phyloP scores from a whole-genome alignment of 148 eudicot genomes.

The Rhododendron ovatum region DNA sequence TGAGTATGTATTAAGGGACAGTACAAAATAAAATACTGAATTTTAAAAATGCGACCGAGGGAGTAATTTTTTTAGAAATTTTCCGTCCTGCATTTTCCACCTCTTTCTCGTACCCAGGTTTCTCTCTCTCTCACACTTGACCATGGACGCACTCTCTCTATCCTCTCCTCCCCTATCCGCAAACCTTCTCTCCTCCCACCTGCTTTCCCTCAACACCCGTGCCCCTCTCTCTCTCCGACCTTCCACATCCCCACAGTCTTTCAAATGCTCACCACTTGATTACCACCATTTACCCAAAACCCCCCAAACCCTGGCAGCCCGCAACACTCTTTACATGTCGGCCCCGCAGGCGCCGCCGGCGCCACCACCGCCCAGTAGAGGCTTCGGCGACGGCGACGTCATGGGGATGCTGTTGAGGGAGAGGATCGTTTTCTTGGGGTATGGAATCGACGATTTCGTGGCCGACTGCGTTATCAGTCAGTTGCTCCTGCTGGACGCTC shows the following conservation, averaged over 20 bases:
- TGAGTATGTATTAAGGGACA: too few species aligned
- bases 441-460: constrained; percentile 61
- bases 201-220: constrained; percentile 20
- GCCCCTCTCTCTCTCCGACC: constrained; percentile 16
- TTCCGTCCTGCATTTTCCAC: too few species aligned
- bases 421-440: constrained; percentile 76
- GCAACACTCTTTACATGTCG: background rate
- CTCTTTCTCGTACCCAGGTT: too few species aligned
- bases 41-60: too few species aligned
- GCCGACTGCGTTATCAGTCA: constrained; percentile 84
- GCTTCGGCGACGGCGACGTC: constrained; percentile 55
- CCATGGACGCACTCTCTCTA: constrained; percentile 23
- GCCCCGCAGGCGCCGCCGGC: constrained; percentile 23
- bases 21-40: too few species aligned
- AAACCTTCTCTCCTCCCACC: constrained; percentile 12
- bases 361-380: constrained; percentile 54
- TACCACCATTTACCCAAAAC: constrained; percentile 11
- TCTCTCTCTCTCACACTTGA: background rate
- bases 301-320: constrained; percentile 5
- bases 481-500: constrained; percentile 73
- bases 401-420: constrained; percentile 73
- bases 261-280: constrained; percentile 21
- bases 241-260: constrained; percentile 3
- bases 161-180: constrained; percentile 13
- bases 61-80: too few species aligned